Percentiles rank a stretch among this genome's conserved stretches.
These are phyloP conservation scores for Lyophyllum semitale DNA, from an alignment of 768 basidiomycete genomes.

Conservation along the genomic window DNA sequence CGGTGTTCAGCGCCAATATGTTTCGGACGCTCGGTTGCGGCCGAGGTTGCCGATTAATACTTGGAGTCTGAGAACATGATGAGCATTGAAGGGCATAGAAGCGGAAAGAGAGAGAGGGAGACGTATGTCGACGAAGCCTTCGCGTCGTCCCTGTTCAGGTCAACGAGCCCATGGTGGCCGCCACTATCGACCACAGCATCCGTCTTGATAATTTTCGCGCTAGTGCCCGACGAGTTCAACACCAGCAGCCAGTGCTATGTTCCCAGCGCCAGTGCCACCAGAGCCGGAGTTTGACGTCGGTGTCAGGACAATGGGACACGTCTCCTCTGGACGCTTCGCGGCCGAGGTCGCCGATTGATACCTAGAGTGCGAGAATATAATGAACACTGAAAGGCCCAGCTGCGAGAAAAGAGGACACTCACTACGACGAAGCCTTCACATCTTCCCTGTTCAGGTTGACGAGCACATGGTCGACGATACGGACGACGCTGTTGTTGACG, in stretches of 20 bases:
- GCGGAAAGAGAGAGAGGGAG: too few species aligned
- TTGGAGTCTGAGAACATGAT: too few species aligned
- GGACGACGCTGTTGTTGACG: constrained; percentile 67
- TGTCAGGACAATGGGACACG: too few species aligned
- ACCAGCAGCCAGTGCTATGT: too few species aligned
- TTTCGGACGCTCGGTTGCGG: constrained; percentile 33
- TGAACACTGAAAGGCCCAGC: neutral
- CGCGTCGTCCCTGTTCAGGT: constrained; percentile 38
- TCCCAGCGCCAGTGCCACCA: too few species aligned
- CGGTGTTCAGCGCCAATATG: constrained; percentile 3
- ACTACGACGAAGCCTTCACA: constrained; percentile 55
- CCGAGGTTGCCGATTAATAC: constrained; percentile 48
- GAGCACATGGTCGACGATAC: constrained; percentile 59
- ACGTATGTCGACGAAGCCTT: constrained; percentile 59
- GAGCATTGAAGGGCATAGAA: too few species aligned
- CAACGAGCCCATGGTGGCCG: constrained; percentile 53
- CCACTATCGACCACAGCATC: constrained; percentile 68
- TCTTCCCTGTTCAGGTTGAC: constrained; percentile 43
- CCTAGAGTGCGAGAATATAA: constrained; percentile 18
- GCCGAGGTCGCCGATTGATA: constrained; percentile 50
- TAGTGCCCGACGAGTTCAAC: too few species aligned
- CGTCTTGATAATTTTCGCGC: constrained; percentile 53
- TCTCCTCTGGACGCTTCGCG: too few species aligned
- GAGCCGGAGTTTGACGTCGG: too few species aligned
- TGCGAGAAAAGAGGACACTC: constrained; percentile 21